Evolutionary conservation across 768 basidiomycete species (phyloP).

Genomic region (Gloeophyllum trabeum): DNA sequence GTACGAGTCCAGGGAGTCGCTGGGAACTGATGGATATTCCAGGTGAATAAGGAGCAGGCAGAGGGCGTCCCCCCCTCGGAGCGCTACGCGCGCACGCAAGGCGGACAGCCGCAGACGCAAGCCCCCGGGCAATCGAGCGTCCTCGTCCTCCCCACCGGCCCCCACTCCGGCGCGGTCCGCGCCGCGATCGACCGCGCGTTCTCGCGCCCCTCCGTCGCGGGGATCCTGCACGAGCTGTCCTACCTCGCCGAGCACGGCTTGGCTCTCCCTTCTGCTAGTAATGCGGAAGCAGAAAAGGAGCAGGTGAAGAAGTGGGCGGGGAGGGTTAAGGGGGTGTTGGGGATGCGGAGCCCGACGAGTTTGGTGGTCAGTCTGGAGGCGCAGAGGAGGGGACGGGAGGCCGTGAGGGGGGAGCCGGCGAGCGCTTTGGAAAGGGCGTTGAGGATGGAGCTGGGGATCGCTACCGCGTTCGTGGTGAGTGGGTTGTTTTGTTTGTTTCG

Average conservation of each 20-base stretch:
- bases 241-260: slow-evolving; percentile 19
- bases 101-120: too few relatives aligned
- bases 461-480: slow-evolving; percentile 83
- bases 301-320: slow-evolving; percentile 64
- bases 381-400: slow-evolving; percentile 54
- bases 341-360: slow-evolving; percentile 80
- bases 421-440: slow-evolving; percentile 56
- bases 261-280: neutral
- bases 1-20: too few relatives aligned
- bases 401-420: slow-evolving; percentile 51
- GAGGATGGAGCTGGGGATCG: slow-evolving; percentile 81
- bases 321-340: slow-evolving; percentile 49
- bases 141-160: too few relatives aligned
- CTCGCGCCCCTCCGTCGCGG: slow-evolving; percentile 53
- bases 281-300: slow-evolving; percentile 21
- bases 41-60: too few relatives aligned
- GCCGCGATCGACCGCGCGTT: slow-evolving; percentile 79
- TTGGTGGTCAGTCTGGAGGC: slow-evolving; percentile 82
- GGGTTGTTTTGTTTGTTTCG: neutral
- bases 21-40: too few relatives aligned
- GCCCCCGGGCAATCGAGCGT: slow-evolving; percentile 45
- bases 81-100: too few relatives aligned
- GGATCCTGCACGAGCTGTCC: slow-evolving; percentile 49
- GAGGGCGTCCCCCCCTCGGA: too few relatives aligned
- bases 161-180: slow-evolving; percentile 51